Percentiles rank a stretch among this genome's conserved stretches.
phyloP scores from a whole-genome alignment of 2,329 filamentous ascomycete genomes.

The Colletotrichum echinochloae region DNA sequence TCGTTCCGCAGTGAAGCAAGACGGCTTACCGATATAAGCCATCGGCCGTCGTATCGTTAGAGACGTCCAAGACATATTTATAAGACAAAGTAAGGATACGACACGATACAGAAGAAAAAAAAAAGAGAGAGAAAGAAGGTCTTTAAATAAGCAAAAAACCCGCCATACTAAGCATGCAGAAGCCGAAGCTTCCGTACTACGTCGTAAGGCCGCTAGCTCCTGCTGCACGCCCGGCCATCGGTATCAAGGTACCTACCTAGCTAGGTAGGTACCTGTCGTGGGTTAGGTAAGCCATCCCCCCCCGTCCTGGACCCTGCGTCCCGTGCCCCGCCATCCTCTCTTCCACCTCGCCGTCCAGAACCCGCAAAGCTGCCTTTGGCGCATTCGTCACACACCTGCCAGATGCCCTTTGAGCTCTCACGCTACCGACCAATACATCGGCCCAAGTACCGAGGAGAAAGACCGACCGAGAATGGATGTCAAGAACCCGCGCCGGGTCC shows the following conservation, averaged over 20 bases:
- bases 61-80: neutral
- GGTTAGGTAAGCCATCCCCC: slow-evolving; percentile 27
- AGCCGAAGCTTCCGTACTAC: slow-evolving; percentile 16
- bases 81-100: neutral
- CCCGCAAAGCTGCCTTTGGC: neutral
- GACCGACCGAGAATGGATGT: slow-evolving; percentile 52
- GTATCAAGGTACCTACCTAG: neutral
- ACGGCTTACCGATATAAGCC: neutral
- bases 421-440: neutral
- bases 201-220: neutral
- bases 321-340: slow-evolving; percentile 26
- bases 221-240: neutral
- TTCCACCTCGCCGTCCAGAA: neutral
- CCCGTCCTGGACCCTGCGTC: slow-evolving; percentile 1
- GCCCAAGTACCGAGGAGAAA: neutral
- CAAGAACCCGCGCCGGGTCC: slow-evolving; percentile 65
- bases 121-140: neutral
- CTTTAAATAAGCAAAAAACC: neutral
- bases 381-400: neutral
- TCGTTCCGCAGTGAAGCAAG: neutral
- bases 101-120: neutral
- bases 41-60: neutral
- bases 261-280: neutral
- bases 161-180: neutral
- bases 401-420: neutral